Percentiles rank a stretch among this genome's conserved stretches.
phyloP scores from a whole-genome alignment of 2,329 filamentous ascomycete genomes.

The Ophiostoma triangulosporum region DNA sequence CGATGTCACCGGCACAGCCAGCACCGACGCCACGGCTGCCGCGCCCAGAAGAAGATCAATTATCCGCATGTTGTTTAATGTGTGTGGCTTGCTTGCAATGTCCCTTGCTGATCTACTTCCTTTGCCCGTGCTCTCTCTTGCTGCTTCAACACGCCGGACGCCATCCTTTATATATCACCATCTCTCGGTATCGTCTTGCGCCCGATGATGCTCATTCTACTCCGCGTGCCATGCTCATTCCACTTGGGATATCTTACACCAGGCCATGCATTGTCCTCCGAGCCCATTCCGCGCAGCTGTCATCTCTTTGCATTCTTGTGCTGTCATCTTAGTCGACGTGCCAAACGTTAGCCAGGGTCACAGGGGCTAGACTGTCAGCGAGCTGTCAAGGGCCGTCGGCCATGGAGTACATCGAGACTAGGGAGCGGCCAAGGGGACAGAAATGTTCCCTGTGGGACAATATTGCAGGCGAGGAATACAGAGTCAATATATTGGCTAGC shows the following conservation, averaged over 20 bases:
- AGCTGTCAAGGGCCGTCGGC: too few relatives aligned
- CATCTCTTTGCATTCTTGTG: neutral
- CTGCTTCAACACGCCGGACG: neutral
- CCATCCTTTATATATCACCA: neutral
- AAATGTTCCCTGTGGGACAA: neutral
- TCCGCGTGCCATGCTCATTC: too few relatives aligned
- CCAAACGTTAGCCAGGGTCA: neutral
- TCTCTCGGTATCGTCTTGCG: too few relatives aligned
- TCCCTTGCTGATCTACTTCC: neutral
- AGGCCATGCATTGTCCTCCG: too few relatives aligned
- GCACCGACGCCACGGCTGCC: slow-evolving; percentile 18
- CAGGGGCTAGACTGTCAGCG: too few relatives aligned
- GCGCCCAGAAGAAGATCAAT: slow-evolving; percentile 20
- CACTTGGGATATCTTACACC: too few relatives aligned
- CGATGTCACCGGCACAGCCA: slow-evolving; percentile 20
- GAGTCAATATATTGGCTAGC: neutral
- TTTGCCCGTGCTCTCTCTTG: neutral
- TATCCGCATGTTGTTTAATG: slow-evolving; percentile 20
- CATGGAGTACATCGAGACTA: neutral
- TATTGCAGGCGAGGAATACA: neutral
- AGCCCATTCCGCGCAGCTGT: too few relatives aligned
- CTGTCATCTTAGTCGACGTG: neutral
- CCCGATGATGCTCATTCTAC: too few relatives aligned
- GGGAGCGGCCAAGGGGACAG: neutral
- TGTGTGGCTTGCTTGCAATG: neutral